phyloP scores from a whole-genome alignment of 2,329 filamentous ascomycete species.

The Exophiala sideris region DNA sequence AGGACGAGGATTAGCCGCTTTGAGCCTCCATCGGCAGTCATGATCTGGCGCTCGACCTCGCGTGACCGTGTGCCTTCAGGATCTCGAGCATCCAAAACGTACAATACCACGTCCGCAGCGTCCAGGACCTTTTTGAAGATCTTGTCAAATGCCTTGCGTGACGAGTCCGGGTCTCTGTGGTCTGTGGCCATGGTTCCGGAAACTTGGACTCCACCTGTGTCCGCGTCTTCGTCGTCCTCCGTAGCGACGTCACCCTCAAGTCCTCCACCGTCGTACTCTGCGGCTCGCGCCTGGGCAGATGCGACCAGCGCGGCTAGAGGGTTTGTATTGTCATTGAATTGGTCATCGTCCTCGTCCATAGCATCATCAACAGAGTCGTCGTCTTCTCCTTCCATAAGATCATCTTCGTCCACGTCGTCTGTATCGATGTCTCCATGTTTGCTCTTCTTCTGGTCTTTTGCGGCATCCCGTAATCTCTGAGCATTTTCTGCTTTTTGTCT shows the following conservation, averaged over 20 bases:
- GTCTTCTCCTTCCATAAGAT: slow-evolving; percentile 45
- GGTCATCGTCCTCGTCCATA: slow-evolving; percentile 51
- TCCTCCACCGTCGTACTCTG: slow-evolving; percentile 66
- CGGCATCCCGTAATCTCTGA: slow-evolving; percentile 66
- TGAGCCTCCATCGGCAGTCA: slow-evolving; percentile 77
- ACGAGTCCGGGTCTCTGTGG: slow-evolving; percentile 53
- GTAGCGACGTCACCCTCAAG: slow-evolving; percentile 58
- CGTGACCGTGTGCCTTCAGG: slow-evolving; percentile 86
- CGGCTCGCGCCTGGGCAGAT: slow-evolving; percentile 74
- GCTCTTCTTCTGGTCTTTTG: slow-evolving; percentile 52
- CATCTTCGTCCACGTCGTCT: slow-evolving; percentile 45
- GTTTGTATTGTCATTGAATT: slow-evolving; percentile 68
- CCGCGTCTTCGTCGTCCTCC: slow-evolving; percentile 46
- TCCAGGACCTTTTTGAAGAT: slow-evolving; percentile 92
- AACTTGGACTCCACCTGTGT: slow-evolving; percentile 44
- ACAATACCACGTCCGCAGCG: slow-evolving; percentile 87
- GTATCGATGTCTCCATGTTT: slow-evolving; percentile 50
- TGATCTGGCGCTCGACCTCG: slow-evolving; percentile 85
- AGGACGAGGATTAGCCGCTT: slow-evolving; percentile 88
- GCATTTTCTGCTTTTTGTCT: slow-evolving; percentile 76
- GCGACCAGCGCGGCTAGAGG: slow-evolving; percentile 90
- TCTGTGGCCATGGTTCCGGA: slow-evolving; percentile 21
- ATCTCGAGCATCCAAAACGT: slow-evolving; percentile 85
- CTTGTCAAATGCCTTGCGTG: slow-evolving; percentile 88
- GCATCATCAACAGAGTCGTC: slow-evolving; percentile 49